Conservation (phyloP, 768 basidiomycete species). For the Pholiota molesta region DNA sequence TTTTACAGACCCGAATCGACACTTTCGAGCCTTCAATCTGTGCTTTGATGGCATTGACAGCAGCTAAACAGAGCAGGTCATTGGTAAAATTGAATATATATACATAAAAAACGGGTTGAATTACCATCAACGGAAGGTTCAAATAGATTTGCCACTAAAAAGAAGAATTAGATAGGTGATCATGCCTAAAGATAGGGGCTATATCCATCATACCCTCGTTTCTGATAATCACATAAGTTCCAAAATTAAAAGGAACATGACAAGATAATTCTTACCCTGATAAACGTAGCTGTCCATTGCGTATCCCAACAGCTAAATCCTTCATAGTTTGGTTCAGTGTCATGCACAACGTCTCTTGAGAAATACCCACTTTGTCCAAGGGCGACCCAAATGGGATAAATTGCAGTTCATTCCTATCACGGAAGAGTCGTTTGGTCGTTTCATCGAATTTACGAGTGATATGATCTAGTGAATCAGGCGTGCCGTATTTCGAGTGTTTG, state of each 20-base stretch:
- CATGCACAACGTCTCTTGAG: neutral
- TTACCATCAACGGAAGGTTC: conserved; percentile 74
- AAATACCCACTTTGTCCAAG: conserved; percentile 54
- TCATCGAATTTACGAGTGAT: conserved; percentile 83
- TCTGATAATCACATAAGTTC: conserved; percentile 21
- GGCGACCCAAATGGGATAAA: conserved; percentile 80
- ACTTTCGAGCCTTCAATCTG: conserved; percentile 74
- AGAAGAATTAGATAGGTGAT: conserved; percentile 21
- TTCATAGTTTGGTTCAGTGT: conserved; percentile 7
- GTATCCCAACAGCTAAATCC: conserved; percentile 68
- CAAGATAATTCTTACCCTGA: conserved; percentile 53
- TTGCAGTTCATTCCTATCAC: conserved; percentile 66
- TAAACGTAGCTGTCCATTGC: conserved; percentile 71
- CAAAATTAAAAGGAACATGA: neutral
- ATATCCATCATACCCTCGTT: conserved; percentile 31
- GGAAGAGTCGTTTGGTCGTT: conserved; percentile 79
- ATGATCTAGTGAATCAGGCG: conserved; percentile 71
- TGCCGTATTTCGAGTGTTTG: conserved; percentile 72
- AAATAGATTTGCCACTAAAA: conserved; percentile 68
- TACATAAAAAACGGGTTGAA: neutral
- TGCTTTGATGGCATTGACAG: conserved; percentile 65
- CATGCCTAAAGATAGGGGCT: neutral
- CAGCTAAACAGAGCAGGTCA: conserved; percentile 41
- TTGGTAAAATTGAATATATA: neutral
- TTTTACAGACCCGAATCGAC: conserved; percentile 55